phyloP scores from a whole-genome alignment of 179 eudicot species.

The Beta lomatogona region DNA sequence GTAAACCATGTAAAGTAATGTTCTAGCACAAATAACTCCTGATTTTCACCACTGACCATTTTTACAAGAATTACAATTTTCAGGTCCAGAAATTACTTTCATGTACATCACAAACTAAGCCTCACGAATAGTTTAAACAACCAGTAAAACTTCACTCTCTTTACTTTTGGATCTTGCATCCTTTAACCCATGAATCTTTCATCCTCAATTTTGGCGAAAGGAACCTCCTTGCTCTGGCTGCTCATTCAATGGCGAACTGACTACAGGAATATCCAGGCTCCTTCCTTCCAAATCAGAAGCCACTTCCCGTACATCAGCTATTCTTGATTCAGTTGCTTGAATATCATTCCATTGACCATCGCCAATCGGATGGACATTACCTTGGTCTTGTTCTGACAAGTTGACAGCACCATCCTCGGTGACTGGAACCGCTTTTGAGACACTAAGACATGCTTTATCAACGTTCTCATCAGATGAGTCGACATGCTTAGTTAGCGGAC shows the following conservation, averaged over 20 bases:
- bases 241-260: constrained; percentile 33
- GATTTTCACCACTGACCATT: background rate
- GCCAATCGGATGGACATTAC: constrained; percentile 44
- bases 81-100: constrained; percentile 6
- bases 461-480: constrained; percentile 86
- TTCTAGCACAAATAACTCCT: background rate
- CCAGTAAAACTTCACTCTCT: background rate
- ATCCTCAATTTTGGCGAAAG: constrained; percentile 45
- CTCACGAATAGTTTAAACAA: background rate
- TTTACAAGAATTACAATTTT: constrained; percentile 21
- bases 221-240: constrained; percentile 51
- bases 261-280: constrained; percentile 78
- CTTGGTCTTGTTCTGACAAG: constrained; percentile 47
- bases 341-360: constrained; percentile 93
- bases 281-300: constrained; percentile 48
- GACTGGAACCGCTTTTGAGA: constrained; percentile 61
- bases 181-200: background rate
- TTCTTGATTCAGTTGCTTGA: constrained; percentile 76
- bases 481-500: constrained; percentile 80
- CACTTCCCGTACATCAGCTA: constrained; percentile 86
- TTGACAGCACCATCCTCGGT: constrained; percentile 51
- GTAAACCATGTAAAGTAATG: background rate
- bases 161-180: background rate
- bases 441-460: constrained; percentile 86
- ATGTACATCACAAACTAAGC: constrained; percentile 24